Evolutionary conservation across 23 red algal genomes (phyloP).

Genomic region (Chondrus crispus): DNA sequence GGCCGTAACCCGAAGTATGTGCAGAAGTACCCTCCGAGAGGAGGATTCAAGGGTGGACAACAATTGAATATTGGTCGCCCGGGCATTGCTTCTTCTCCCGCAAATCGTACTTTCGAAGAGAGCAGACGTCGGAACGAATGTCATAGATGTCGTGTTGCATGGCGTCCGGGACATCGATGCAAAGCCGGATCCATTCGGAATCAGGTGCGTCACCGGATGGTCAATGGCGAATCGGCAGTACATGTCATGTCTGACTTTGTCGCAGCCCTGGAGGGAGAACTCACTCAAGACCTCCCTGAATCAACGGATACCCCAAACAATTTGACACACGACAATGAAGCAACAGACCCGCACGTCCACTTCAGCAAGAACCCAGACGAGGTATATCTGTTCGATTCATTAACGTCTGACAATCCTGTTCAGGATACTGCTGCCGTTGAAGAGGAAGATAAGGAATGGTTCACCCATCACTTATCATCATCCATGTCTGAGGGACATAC

Average conservation of each 20-base stretch:
- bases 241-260: background rate
- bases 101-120: background rate
- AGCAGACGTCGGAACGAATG: background rate
- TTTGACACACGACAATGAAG: too few species aligned
- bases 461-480: background rate
- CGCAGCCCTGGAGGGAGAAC: too few species aligned
- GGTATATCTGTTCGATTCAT: background rate
- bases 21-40: too few species aligned
- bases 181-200: background rate
- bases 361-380: background rate
- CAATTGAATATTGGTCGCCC: too few species aligned
- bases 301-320: too few species aligned
- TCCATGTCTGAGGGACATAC: background rate
- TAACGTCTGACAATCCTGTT: background rate
- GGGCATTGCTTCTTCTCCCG: background rate
- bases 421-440: background rate
- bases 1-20: background rate
- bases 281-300: too few species aligned
- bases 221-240: background rate
- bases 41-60: too few species aligned
- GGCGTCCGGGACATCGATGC: background rate
- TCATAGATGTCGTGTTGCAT: background rate
- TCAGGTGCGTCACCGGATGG: background rate
- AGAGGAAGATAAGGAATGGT: background rate
- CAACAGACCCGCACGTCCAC: too few species aligned